phyloP scores from a whole-genome alignment of 169 alveolate species.

The Plasmodium inui region DNA sequence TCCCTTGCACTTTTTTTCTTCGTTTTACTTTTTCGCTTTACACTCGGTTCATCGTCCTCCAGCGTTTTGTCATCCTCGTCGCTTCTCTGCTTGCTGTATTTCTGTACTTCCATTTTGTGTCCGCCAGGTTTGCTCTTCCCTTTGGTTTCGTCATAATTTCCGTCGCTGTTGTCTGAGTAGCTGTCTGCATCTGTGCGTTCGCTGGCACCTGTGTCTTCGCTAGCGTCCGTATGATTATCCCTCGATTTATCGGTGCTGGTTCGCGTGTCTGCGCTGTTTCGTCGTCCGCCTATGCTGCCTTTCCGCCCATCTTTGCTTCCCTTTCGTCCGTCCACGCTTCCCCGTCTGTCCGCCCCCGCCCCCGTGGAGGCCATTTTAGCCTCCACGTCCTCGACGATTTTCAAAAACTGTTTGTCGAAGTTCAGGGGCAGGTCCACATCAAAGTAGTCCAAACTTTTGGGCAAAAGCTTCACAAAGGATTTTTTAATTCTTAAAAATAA shows the following conservation, averaged over 20 bases:
- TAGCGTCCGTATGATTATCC: background rate
- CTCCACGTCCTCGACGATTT: constrained; percentile 44
- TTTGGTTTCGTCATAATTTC: background rate
- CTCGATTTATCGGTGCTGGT: background rate
- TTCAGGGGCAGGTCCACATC: constrained; percentile 27
- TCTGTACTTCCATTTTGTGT: background rate
- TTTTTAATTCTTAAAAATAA: constrained; percentile 46
- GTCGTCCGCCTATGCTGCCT: background rate
- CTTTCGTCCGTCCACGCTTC: background rate
- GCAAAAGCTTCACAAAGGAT: constrained; percentile 35
- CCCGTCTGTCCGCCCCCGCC: background rate
- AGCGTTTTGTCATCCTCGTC: constrained; percentile 14
- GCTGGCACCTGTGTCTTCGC: background rate
- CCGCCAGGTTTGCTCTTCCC: background rate
- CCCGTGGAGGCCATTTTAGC: background rate
- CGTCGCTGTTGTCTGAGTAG: background rate
- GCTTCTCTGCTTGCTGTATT: constrained; percentile 3
- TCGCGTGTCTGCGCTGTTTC: background rate
- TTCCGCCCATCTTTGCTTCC: background rate
- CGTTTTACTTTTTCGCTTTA: constrained; percentile 16
- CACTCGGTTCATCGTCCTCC: background rate
- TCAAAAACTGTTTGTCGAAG: constrained; percentile 53
- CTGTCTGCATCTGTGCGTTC: background rate
- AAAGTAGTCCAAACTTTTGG: constrained; percentile 21
- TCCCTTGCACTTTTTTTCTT: constrained; percentile 71